Conservation (phyloP, 768 basidiomycete genomes). For the Boletus sensibilis region DNA sequence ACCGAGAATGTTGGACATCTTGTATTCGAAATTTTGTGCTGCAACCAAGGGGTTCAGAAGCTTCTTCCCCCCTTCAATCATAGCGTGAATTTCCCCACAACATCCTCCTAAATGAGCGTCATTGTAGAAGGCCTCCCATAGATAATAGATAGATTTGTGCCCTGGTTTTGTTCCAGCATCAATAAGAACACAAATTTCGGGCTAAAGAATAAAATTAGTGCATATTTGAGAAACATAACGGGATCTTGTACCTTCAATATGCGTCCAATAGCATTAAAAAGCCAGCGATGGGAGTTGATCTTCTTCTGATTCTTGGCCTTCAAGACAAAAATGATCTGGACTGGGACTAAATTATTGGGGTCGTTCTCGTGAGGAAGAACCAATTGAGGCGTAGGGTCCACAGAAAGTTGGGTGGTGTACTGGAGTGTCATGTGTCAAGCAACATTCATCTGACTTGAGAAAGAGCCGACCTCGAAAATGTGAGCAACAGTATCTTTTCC, state of each 20-base stretch:
- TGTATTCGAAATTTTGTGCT: constrained; percentile 97
- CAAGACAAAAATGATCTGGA: constrained; percentile 86
- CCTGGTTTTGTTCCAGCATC: constrained; percentile 98
- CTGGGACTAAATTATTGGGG: constrained; percentile 88
- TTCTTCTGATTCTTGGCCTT: constrained; percentile 97
- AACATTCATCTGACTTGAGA: not conserved
- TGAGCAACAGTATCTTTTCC: constrained; percentile 89
- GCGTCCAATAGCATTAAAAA: constrained; percentile 90
- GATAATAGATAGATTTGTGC: constrained; percentile 92
- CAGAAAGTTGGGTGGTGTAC: constrained; percentile 96
- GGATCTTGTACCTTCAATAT: constrained; percentile 58
- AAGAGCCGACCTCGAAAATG: constrained; percentile 78
- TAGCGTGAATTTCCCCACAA: constrained; percentile 95
- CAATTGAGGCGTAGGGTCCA: constrained; percentile 86
- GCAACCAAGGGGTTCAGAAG: constrained; percentile 90
- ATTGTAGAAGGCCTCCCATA: constrained; percentile 92
- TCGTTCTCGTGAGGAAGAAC: constrained; percentile 89
- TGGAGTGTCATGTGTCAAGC: constrained; percentile 32
- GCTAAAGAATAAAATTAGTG: constrained; percentile 44
- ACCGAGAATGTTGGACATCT: constrained; percentile 97
- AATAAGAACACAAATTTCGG: constrained; percentile 88
- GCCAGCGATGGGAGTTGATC: constrained; percentile 94
- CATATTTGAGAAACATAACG: constrained; percentile 13
- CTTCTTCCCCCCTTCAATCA: constrained; percentile 92
- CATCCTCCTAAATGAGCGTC: constrained; percentile 78